Percentiles rank a stretch among this genome's conserved stretches.
Evolutionary conservation across 495 filamentous ascomycete genomes (phyloP).

Genomic region (Neurospora sp.): DNA sequence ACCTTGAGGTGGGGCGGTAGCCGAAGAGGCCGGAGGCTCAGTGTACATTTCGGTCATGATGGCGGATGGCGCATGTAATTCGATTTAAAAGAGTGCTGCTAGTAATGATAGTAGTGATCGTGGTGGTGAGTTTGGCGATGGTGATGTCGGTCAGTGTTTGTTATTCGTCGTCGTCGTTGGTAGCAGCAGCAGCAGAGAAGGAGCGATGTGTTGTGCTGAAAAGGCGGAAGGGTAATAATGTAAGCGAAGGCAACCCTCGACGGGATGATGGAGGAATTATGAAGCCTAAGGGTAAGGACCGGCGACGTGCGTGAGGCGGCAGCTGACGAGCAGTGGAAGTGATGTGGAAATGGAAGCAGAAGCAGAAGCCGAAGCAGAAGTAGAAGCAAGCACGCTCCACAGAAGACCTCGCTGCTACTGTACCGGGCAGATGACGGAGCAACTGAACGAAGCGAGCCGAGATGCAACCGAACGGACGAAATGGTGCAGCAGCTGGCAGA

Average conservation of each 20-base stretch:
- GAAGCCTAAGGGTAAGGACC: background rate
- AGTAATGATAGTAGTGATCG: background rate
- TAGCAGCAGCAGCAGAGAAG: background rate
- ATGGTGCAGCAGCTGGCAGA: background rate
- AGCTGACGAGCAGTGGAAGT: background rate
- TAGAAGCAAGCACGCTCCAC: background rate
- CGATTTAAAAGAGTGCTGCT: background rate
- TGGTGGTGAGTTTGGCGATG: background rate
- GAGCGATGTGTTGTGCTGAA: background rate
- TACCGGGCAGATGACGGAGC: background rate
- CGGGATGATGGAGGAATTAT: background rate
- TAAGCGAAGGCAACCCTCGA: background rate
- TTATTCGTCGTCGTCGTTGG: background rate
- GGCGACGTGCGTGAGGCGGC: background rate
- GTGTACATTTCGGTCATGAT: constrained; percentile 22
- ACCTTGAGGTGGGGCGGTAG: constrained; percentile 9
- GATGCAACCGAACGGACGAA: background rate
- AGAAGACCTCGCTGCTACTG: background rate
- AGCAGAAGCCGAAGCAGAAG: background rate
- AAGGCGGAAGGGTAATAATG: background rate
- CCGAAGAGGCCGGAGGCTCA: constrained; percentile 12
- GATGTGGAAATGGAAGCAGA: background rate
- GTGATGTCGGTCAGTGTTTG: background rate
- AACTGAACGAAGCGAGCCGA: background rate
- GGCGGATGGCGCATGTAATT: constrained; percentile 4